phyloP scores from a whole-genome alignment of 1,284 basidiomycete species.

The Volvariella surrecta region DNA sequence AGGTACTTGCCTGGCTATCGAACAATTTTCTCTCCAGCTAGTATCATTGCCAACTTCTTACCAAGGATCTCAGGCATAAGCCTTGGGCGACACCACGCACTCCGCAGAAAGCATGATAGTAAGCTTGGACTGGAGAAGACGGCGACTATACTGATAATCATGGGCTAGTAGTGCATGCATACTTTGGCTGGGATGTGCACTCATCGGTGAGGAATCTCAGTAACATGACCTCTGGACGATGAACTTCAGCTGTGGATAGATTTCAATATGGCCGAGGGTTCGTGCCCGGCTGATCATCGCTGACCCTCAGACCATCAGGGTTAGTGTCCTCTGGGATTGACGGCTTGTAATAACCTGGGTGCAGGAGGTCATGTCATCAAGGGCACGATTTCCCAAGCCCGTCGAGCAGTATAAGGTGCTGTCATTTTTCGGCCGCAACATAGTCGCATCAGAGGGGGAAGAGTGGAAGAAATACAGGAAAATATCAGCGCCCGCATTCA shows the following conservation, averaged over 20 bases:
- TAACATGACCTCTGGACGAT: not conserved
- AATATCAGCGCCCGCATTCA: constrained; percentile 32
- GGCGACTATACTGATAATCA: not conserved
- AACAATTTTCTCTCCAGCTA: constrained; percentile 16
- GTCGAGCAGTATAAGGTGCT: constrained; percentile 21
- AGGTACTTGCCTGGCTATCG: constrained; percentile 25
- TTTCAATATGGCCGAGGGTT: constrained; percentile 18
- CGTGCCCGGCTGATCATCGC: constrained; percentile 19
- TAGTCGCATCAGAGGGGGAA: constrained; percentile 51
- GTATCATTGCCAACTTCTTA: constrained; percentile 17
- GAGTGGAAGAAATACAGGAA: constrained; percentile 54
- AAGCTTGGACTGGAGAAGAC: too few relatives aligned
- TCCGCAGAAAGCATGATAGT: constrained; percentile 23
- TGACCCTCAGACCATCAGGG: not conserved
- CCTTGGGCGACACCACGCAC: constrained; percentile 19
- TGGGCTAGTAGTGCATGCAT: constrained; percentile 11
- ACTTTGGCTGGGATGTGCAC: constrained; percentile 22
- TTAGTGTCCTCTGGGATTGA: not conserved
- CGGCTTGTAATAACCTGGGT: not conserved
- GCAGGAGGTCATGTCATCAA: constrained; percentile 26
- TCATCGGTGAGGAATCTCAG: constrained; percentile 16
- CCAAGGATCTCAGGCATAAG: constrained; percentile 19
- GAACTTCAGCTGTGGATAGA: constrained; percentile 11
- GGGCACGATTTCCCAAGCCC: constrained; percentile 28
- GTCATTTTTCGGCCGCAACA: constrained; percentile 37